Conservation (phyloP, 345 rosid species). For the Dimocarpus longan region DNA sequence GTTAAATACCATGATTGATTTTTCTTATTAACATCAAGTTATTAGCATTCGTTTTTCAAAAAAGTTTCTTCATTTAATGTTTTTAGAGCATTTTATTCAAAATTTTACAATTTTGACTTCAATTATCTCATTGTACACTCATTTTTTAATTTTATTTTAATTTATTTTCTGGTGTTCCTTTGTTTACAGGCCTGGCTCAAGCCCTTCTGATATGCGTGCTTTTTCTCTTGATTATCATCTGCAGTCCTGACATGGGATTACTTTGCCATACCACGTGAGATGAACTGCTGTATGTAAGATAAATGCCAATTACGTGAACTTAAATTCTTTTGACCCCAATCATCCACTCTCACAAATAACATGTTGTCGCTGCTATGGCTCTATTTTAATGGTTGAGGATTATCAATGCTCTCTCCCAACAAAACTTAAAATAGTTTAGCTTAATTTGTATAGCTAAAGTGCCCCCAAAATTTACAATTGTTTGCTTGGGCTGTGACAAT, state of each 20-base stretch:
- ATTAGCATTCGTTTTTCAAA: neutral
- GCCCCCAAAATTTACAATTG: neutral
- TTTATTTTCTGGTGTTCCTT: slow-evolving; percentile 16
- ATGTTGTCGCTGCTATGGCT: neutral
- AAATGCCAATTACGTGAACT: neutral
- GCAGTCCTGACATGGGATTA: slow-evolving; percentile 51
- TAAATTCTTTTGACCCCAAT: neutral
- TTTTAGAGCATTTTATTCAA: neutral
- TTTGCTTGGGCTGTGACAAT: neutral
- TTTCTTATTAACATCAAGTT: neutral
- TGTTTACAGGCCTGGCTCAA: slow-evolving; percentile 77
- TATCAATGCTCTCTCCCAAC: neutral
- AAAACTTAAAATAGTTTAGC: neutral
- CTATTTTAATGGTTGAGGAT: neutral
- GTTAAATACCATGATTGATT: neutral
- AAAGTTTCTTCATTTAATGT: neutral
- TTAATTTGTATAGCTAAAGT: neutral
- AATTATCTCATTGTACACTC: neutral
- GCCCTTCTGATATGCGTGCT: slow-evolving; percentile 85
- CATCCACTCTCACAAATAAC: neutral
- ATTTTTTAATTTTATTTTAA: neutral
- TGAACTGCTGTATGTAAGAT: neutral
- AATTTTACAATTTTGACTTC: neutral
- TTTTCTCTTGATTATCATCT: slow-evolving; percentile 77
- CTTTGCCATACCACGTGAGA: neutral